These are phyloP conservation scores for Geranium rotundifolium DNA, from an alignment of 345 rosid species.

Conservation along the genomic window DNA sequence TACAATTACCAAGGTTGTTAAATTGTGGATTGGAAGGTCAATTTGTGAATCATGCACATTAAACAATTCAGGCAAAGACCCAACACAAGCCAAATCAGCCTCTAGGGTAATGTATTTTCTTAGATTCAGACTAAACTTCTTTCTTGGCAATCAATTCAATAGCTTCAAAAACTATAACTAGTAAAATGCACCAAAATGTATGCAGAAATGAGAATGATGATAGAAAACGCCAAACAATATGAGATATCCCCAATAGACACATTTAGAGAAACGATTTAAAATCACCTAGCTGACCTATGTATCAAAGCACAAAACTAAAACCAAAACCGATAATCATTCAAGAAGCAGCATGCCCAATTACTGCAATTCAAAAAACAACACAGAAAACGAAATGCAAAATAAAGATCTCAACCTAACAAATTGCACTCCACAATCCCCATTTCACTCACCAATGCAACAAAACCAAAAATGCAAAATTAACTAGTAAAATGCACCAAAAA, in stretches of 20 bases:
- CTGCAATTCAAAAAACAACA: too few relatives aligned
- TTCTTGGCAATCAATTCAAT: background rate
- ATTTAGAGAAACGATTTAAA: background rate
- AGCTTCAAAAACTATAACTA: background rate
- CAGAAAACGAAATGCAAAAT: background rate
- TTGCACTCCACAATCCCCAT: background rate
- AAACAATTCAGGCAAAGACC: too few relatives aligned
- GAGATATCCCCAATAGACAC: background rate
- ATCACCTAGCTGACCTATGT: background rate
- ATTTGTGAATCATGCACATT: too few relatives aligned
- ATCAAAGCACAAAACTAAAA: background rate
- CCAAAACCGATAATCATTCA: background rate
- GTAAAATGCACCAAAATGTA: background rate
- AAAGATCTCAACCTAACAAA: background rate
- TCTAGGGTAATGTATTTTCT: too few relatives aligned
- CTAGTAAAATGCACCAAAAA: background rate
- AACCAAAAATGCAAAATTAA: conserved; percentile 6
- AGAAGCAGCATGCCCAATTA: too few relatives aligned
- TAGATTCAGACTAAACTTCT: background rate
- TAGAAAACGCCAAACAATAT: background rate
- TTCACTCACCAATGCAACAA: background rate
- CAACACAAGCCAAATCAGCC: too few relatives aligned
- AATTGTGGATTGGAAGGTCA: background rate
- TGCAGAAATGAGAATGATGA: background rate
- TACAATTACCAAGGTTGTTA: background rate